phyloP scores from a whole-genome alignment of 345 rosid genomes.

The Aegle marmelos region DNA sequence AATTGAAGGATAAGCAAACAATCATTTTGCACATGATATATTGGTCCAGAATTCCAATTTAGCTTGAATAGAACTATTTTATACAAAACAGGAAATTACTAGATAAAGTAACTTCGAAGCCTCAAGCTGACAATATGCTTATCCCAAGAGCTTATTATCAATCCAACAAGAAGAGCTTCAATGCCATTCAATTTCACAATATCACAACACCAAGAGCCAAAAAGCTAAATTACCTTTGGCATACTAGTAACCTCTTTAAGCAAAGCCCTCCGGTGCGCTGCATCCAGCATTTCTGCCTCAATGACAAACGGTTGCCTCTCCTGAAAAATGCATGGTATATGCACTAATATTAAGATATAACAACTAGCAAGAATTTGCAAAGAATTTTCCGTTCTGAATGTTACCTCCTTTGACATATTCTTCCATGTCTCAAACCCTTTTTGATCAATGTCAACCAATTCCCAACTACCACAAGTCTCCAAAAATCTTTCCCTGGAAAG shows the following conservation, averaged over 20 bases:
- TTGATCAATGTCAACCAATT: slow-evolving; percentile 38
- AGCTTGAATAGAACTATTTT: neutral
- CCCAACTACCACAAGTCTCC: slow-evolving; percentile 14
- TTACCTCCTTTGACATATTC: slow-evolving; percentile 63
- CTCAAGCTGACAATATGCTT: neutral
- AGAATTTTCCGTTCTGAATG: neutral
- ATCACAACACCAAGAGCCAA: neutral
- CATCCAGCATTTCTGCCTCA: slow-evolving; percentile 37
- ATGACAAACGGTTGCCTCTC: slow-evolving; percentile 47
- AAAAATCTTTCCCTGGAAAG: slow-evolving; percentile 50
- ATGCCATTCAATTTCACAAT: neutral
- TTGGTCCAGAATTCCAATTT: neutral
- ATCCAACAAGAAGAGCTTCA: neutral
- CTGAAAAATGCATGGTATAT: slow-evolving; percentile 27
- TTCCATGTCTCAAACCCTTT: slow-evolving; percentile 66
- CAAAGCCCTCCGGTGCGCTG: slow-evolving; percentile 24
- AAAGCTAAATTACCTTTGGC: slow-evolving; percentile 26
- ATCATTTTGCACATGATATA: neutral
- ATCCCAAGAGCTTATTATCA: neutral
- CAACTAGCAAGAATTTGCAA: neutral
- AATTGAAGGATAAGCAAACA: neutral
- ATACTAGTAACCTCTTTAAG: slow-evolving; percentile 23
- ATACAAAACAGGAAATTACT: neutral
- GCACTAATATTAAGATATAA: neutral
- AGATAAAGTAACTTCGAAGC: neutral